Base-by-base conservation (phyloP, 768 basidiomycete genomes). In the Leccinum boreale region DNA sequence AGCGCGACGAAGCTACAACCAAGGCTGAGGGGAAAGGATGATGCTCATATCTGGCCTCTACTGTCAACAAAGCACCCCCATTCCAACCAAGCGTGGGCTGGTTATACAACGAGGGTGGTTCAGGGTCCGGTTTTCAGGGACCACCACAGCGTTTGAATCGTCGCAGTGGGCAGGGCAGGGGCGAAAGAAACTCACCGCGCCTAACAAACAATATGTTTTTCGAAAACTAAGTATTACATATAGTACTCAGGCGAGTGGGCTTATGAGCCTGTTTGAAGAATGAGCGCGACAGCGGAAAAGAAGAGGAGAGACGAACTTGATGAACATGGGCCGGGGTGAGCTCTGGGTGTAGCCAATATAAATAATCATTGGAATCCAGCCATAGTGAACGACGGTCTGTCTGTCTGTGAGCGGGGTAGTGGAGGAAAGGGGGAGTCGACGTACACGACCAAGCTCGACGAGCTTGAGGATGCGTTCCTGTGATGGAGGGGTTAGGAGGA, bases 331-430 rank as follows among this genome's bases (percentile, higher is more conserved):
- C 65, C 94, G 92, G 29, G 95, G 95, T 70, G 90, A 92, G 70
- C 92, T 94, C 65, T 89, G 80, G 53, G 89, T 91, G 78, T 91
- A 97, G 35, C 95, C 96, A 69, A 97, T 82, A 74, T 94, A 97
- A 67, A 98, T 95, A 68, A 98, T 92, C 70, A 95, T 77, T 31
- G 96, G 96, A 68, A 98, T 94, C 93, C 95, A 98, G 62, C 87
- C 89, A 65, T 94, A 97, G 75, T 97, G 94, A 53, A 97, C 70
- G 66, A 94, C 81, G 58, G 90, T 93, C 94, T 97, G 60, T 50
- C 6, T 4, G 51, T 5, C 14, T 3, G 58, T 67, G 35, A 64
- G 66, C 26, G 3, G 10, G 47, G 21, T 4, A 12, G 39, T 31
- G 3, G 14, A 0, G 45, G 11, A 1, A 39, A 12, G 23, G 7